phyloP scores from a whole-genome alignment of 2,329 filamentous ascomycete genomes.

The Xylaria sp. region DNA sequence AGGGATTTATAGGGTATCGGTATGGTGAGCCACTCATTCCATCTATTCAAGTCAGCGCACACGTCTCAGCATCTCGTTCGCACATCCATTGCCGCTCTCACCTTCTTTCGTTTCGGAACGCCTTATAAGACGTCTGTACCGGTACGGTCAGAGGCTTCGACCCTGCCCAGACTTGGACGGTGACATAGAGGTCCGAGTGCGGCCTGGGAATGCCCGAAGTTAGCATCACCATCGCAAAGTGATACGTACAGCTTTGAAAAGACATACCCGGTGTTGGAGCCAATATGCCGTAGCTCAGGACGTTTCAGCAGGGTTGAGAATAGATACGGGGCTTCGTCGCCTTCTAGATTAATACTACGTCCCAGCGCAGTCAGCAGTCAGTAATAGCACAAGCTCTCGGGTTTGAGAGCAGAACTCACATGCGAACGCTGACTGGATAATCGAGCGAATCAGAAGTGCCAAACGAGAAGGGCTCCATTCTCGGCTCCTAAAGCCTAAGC shows the following conservation, averaged over 20 bases:
- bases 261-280: conserved; percentile 79
- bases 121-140: conserved; percentile 90
- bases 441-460: conserved; percentile 87
- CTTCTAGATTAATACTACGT: conserved; percentile 68
- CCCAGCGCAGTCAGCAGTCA: conserved; percentile 7
- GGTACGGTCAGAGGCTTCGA: conserved; percentile 94
- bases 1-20: conserved; percentile 86
- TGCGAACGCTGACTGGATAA: conserved; percentile 74
- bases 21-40: conserved; percentile 96
- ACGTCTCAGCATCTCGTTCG: background rate
- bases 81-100: conserved; percentile 33
- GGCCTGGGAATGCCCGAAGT: conserved; percentile 60
- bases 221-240: conserved; percentile 33
- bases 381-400: conserved; percentile 1
- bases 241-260: background rate
- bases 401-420: conserved; percentile 57
- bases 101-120: conserved; percentile 80
- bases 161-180: conserved; percentile 92
- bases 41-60: conserved; percentile 59
- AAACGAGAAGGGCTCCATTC: conserved; percentile 96
- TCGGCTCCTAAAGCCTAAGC: conserved; percentile 22
- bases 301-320: conserved; percentile 82
- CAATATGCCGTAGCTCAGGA: conserved; percentile 85
- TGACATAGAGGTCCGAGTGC: conserved; percentile 90
- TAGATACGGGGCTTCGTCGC: conserved; percentile 77